Percentiles rank a stretch among this genome's conserved stretches.
phyloP scores from a whole-genome alignment of 495 filamentous ascomycete species.

The Glarea lozoyensis region DNA sequence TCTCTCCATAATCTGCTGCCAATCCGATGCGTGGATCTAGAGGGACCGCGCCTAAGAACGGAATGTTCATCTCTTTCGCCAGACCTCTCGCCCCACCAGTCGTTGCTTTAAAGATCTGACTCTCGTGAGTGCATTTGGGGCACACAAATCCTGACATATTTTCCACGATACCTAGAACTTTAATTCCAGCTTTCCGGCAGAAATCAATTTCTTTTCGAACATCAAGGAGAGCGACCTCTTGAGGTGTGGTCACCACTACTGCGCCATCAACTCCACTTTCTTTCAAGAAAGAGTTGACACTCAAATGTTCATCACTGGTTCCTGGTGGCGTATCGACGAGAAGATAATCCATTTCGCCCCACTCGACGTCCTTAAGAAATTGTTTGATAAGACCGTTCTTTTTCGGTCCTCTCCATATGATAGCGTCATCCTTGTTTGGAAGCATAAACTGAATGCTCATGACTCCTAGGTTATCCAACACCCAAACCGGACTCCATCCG shows the following conservation, averaged over 20 bases:
- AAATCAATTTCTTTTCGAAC: slow-evolving; percentile 97
- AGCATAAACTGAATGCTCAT: slow-evolving; percentile 99
- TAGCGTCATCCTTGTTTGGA: slow-evolving; percentile 80
- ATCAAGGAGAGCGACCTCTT: slow-evolving; percentile 87
- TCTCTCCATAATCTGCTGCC: slow-evolving; percentile 94
- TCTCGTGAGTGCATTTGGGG: slow-evolving; percentile 71
- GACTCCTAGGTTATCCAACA: slow-evolving; percentile 78
- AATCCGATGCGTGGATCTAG: slow-evolving; percentile 91
- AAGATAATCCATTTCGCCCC: slow-evolving; percentile 89
- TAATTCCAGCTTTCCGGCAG: slow-evolving; percentile 87
- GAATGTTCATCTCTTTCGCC: slow-evolving; percentile 75
- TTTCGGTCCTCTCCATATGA: slow-evolving; percentile 96
- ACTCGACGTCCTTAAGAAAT: slow-evolving; percentile 94
- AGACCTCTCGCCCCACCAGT: slow-evolving; percentile 78
- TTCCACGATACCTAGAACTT: slow-evolving; percentile 82
- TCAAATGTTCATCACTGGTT: slow-evolving; percentile 89
- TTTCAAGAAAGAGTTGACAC: slow-evolving; percentile 79
- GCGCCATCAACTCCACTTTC: slow-evolving; percentile 88
- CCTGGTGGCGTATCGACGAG: slow-evolving; percentile 94
- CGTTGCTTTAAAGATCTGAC: slow-evolving; percentile 82
- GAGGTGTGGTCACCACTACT: slow-evolving; percentile 87
- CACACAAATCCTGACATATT: slow-evolving; percentile 98
- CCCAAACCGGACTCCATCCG: slow-evolving; percentile 93
- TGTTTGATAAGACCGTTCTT: slow-evolving; percentile 98
- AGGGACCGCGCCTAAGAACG: slow-evolving; percentile 85